Base-by-base conservation (phyloP, 768 basidiomycete genomes). In the Lactarius pseudohatsudake region DNA sequence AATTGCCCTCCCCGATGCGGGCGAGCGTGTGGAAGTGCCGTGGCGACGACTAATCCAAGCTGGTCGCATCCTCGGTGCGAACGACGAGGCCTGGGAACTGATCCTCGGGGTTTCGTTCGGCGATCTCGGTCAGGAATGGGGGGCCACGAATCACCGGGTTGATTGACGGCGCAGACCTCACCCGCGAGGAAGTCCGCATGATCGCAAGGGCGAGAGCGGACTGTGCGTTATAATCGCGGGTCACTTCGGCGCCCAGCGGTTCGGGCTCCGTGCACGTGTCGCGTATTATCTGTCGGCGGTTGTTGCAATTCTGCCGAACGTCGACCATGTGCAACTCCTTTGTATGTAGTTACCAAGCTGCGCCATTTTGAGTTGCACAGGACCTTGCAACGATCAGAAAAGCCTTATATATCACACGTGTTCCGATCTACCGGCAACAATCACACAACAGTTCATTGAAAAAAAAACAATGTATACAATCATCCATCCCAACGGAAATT, bases 31-130 rank as follows among this genome's bases (percentile, higher is more conserved):
- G 1, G 89, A 90, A 73, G 84, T 82, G 0, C 91, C 93, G 3
- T 96, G 96, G 94, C 78, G 83, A 59, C 81, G 81, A 63, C 79
- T 96, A 43, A 74, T 90, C 20, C 87, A 89, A 64, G 89, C 90
- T 1, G 89, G 85, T 20, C 82, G 85, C 57, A 72, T 98, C 30
- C 77, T 94, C 28, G 85, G 82, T 2, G 76, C 87, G 26, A 86
- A 90, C 53, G 84, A 72, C 18, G 65, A 59, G 22, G 58, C 50
- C 59, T 74, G 72, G 43, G 59, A 57, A 15, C 34, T 34, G 22
- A 61, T 67, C 22, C 47, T 69, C n/a, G 11, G 45, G 34, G 5
- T 56, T 20, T 55, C 62, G 15, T 67, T 56, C 11, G 53, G 56
- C 16, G 58, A 57, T 38, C 43, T 53, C 30, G 54, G 32, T 26